Evolutionary conservation across 164 flowering plant species (phyloP).

Genomic region (Piper longum): DNA sequence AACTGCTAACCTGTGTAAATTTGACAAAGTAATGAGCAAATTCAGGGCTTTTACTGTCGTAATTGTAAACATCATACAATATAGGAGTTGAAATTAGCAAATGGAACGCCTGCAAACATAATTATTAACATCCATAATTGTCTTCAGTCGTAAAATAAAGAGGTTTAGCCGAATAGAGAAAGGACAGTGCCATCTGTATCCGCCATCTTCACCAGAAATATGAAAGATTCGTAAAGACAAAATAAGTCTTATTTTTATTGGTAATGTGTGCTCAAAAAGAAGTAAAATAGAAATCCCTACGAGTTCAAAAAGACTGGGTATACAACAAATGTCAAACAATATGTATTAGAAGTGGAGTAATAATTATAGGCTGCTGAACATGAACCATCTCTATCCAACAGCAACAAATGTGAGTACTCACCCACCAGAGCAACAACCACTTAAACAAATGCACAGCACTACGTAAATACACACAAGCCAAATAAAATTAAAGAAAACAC

Average conservation of each 20-base stretch:
- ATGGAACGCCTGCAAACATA: slow-evolving; percentile 31
- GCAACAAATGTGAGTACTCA: not conserved
- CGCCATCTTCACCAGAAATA: too few relatives aligned
- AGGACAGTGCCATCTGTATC: too few relatives aligned
- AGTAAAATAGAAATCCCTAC: too few relatives aligned
- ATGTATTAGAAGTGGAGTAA: too few relatives aligned
- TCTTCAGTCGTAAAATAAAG: not conserved
- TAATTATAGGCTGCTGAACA: not conserved
- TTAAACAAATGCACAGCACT: not conserved
- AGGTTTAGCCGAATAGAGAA: too few relatives aligned
- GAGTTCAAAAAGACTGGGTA: too few relatives aligned
- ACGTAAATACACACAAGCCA: not conserved
- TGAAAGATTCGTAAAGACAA: too few relatives aligned
- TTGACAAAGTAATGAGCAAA: slow-evolving; percentile 41
- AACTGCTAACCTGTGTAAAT: slow-evolving; percentile 47
- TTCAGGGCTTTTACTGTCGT: slow-evolving; percentile 42
- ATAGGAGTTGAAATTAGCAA: slow-evolving; percentile 45
- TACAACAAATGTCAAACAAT: too few relatives aligned
- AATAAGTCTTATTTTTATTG: too few relatives aligned
- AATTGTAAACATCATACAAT: slow-evolving; percentile 65
- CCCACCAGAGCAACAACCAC: not conserved
- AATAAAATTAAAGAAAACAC: not conserved
- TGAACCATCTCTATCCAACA: not conserved
- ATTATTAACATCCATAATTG: not conserved
- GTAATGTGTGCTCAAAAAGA: too few relatives aligned